Base-by-base conservation (phyloP, 164 flowering plant genomes). In the Nymphaea thermarum region DNA sequence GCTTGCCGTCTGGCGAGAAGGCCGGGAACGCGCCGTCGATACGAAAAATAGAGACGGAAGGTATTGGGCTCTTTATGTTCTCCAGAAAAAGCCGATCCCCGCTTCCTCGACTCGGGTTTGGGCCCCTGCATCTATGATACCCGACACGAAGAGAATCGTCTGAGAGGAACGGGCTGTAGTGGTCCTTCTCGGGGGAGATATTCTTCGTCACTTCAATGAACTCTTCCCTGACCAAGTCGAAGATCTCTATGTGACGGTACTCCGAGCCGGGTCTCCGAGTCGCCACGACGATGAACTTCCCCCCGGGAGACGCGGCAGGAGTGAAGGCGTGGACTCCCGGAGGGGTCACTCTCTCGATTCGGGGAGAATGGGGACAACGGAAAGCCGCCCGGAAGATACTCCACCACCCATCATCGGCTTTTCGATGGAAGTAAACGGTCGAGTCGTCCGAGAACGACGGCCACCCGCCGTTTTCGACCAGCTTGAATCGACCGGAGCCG, bases 241-340 rank as follows among this genome's bases (percentile, higher is more conserved):
- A 83, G 53, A 93, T 68, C 80, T 93, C 96, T 4, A 93, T 79
- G 63, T 93, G 98, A 18, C 96, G 89, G 71, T 67, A 93, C 41
- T 72, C 72, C 3, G 93, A 87, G 7, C 53, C 69, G 65, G 85
- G 84, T 71, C 98, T 77, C 65, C 98, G 82, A 0, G 98, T 93
- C 3, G 96, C 91, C 2, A 93, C 75, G 3, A 88, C 96, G 3
- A 93, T 82, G 71, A 84, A 82, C 6, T 76, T 80, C 16, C 80
- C 67, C 72, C 81, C 80, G 4, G 75, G 78, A 3, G 75, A 68
- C 62, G 89, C 80, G 6, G 90, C 93, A 2, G 96, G 96, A 1
- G 98, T 90, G 85, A 93, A 93, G 18, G 87, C 87, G 79, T 93
- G 98, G 25, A 90, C 61, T 63, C 95, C 96, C 41, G 93, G 91